Evolutionary conservation across 441 rosid genomes (phyloP).

Genomic region (Daphne laureola): DNA sequence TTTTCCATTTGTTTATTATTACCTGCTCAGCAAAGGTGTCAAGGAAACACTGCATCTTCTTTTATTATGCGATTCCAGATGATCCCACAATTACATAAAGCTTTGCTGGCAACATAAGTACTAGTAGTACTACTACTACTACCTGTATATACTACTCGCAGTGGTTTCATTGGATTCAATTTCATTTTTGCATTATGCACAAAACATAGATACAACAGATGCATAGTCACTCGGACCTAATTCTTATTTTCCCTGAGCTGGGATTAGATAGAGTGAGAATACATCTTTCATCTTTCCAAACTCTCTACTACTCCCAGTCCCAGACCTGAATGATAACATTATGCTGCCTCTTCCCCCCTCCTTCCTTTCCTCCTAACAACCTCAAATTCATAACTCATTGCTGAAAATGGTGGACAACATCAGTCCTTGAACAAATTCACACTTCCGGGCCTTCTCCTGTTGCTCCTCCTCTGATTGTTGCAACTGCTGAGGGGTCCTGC

Average conservation of each 20-base stretch:
- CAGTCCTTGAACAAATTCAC: constrained; percentile 57
- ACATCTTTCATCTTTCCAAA: constrained; percentile 15
- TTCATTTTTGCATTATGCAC: constrained; percentile 23
- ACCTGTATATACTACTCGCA: background rate
- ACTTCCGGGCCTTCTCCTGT: constrained; percentile 46
- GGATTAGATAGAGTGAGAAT: background rate
- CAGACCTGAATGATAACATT: constrained; percentile 6
- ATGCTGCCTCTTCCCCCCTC: constrained; percentile 2
- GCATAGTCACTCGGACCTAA: constrained; percentile 14
- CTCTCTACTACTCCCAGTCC: constrained; percentile 13
- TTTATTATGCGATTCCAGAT: background rate
- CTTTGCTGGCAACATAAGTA: background rate
- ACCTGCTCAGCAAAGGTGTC: too few species aligned
- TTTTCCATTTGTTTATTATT: too few species aligned
- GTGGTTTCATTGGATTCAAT: constrained; percentile 1
- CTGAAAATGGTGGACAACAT: constrained; percentile 53
- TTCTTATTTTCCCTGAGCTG: constrained; percentile 8
- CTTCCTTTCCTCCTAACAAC: background rate
- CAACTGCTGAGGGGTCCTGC: constrained; percentile 31
- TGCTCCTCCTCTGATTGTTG: constrained; percentile 44
- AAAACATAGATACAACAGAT: constrained; percentile 17
- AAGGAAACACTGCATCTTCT: too few species aligned
- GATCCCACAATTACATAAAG: background rate
- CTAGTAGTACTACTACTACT: background rate
- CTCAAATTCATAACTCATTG: constrained; percentile 31